phyloP scores from a whole-genome alignment of 148 eudicot species.

The Nepenthes mirabilis region DNA sequence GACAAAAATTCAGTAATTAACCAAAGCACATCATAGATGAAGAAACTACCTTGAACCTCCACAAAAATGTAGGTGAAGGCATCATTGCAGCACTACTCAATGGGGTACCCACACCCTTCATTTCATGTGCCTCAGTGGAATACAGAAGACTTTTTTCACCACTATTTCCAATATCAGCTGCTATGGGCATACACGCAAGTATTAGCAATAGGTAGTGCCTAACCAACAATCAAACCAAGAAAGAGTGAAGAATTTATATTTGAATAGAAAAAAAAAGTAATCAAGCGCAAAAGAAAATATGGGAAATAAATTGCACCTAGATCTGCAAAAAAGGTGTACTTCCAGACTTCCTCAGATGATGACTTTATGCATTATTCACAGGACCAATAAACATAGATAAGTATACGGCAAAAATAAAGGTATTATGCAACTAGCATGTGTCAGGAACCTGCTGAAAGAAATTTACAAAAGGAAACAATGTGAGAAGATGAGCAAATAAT shows the following conservation, averaged over 20 bases:
- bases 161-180: constrained; percentile 34
- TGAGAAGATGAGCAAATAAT: no score
- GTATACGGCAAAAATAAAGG: not conserved
- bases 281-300: not conserved
- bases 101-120: constrained; percentile 67
- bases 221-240: not conserved
- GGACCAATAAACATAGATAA: constrained; percentile 78
- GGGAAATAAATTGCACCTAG: constrained; percentile 26
- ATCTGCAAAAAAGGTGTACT: constrained; percentile 66
- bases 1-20: not conserved
- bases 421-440: not conserved
- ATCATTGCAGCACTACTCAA: constrained; percentile 47
- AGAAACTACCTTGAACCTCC: constrained; percentile 85
- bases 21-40: not conserved
- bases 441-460: no score
- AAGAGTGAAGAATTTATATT: not conserved
- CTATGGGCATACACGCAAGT: not conserved
- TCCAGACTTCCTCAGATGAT: constrained; percentile 84
- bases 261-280: not conserved
- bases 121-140: constrained; percentile 37
- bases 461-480: no score
- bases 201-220: not conserved
- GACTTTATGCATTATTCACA: constrained; percentile 45
- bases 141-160: constrained; percentile 24
- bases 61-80: constrained; percentile 77